Conservation (phyloP, 2,329 filamentous ascomycete species). For the Calonectria pteridis region DNA sequence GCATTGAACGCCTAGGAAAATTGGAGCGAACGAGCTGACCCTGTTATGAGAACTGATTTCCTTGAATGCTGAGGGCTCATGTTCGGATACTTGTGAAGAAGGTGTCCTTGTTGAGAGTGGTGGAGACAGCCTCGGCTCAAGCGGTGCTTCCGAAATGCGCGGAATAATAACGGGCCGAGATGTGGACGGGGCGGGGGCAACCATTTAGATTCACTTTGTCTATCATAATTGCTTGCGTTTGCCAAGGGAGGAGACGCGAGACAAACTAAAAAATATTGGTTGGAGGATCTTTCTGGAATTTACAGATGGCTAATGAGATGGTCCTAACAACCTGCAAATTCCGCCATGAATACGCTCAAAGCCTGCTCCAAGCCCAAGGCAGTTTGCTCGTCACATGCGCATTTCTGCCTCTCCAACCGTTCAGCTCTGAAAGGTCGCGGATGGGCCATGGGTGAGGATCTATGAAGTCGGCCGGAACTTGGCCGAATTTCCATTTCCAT, state of each 20-base stretch:
- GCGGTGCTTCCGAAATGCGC: neutral
- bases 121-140: neutral
- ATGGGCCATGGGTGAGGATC: conserved; percentile 39
- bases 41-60: conserved; percentile 26
- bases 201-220: neutral
- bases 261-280: neutral
- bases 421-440: conserved; percentile 35
- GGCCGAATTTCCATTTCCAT: conserved; percentile 51
- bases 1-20: neutral
- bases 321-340: neutral
- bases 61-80: conserved; percentile 48
- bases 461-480: conserved; percentile 33
- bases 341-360: conserved; percentile 9
- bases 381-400: conserved; percentile 36
- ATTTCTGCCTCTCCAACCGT: conserved; percentile 38
- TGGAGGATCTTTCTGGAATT: neutral
- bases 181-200: neutral
- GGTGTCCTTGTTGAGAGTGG: neutral
- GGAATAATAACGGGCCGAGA: conserved; percentile 5
- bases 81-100: neutral
- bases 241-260: no score
- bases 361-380: conserved; percentile 41
- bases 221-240: neutral
- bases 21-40: neutral
- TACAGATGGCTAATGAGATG: neutral